Evolutionary conservation across 1,139 yeast species (phyloP).

Genomic region (Blastobotrys elegans): DNA sequence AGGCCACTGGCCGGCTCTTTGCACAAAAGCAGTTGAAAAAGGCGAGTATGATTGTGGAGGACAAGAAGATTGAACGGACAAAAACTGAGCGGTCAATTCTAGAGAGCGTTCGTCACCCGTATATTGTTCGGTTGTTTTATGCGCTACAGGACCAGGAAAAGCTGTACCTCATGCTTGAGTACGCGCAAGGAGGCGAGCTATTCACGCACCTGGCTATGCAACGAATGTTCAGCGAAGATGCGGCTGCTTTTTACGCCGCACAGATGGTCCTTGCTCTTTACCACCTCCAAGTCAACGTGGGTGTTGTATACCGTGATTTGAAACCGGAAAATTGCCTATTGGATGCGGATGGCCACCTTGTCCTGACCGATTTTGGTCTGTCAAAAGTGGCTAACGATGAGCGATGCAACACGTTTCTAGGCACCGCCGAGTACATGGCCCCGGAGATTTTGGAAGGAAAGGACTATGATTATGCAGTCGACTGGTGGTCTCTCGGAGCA

Average conservation of each 20-base stretch:
- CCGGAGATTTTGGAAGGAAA: conserved; percentile 87
- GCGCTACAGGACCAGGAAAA: conserved; percentile 85
- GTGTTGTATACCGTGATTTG: conserved; percentile 85
- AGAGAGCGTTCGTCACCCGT: conserved; percentile 72
- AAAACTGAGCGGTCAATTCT: conserved; percentile 68
- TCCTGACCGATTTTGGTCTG: conserved; percentile 87
- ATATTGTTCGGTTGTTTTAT: conserved; percentile 80
- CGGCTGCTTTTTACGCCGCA: conserved; percentile 78
- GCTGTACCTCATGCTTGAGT: conserved; percentile 75
- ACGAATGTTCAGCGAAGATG: conserved; percentile 77
- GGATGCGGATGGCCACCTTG: conserved; percentile 72
- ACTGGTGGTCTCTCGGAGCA: conserved; percentile 97
- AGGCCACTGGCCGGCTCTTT: conserved; percentile 59
- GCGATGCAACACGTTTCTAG: conserved; percentile 70
- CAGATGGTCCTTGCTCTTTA: conserved; percentile 79
- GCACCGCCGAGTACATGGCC: conserved; percentile 96
- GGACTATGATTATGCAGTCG: conserved; percentile 82
- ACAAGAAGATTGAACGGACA: conserved; percentile 53
- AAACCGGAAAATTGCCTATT: conserved; percentile 92
- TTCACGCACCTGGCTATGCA: conserved; percentile 80
- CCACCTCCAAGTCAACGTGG: conserved; percentile 73
- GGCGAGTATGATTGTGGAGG: conserved; percentile 58
- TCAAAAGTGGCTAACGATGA: conserved; percentile 64
- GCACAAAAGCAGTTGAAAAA: conserved; percentile 89
- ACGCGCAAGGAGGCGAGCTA: conserved; percentile 89